Conservation (phyloP, 2,329 filamentous ascomycete species). For the Canariomyces notabilis region DNA sequence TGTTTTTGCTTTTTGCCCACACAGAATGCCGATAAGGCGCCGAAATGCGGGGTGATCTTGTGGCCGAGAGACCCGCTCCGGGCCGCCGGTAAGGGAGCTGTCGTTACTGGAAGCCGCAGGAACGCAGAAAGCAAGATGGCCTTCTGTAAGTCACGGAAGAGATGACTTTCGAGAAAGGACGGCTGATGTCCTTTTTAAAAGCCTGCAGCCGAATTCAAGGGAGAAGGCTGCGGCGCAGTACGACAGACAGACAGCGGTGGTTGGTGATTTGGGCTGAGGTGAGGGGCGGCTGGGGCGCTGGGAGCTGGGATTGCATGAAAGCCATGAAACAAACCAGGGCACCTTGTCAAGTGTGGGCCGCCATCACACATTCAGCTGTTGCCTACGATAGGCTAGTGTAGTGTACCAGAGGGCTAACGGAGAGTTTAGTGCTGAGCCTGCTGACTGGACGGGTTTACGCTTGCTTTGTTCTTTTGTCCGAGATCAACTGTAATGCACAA, state of each 20-base stretch:
- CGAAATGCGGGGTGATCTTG: constrained; percentile 8
- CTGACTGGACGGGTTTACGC: no score
- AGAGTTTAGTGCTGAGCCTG: no score
- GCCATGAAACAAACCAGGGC: constrained; percentile 11
- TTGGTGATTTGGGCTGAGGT: constrained; percentile 11
- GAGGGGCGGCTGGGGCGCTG: no score
- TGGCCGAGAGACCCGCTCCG: not conserved
- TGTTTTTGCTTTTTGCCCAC: not conserved
- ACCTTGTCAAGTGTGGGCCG: constrained; percentile 1
- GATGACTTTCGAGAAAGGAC: not conserved
- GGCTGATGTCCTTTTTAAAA: not conserved
- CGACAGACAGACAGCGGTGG: not conserved
- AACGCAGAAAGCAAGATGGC: not conserved
- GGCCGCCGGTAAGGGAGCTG: not conserved
- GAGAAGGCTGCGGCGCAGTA: constrained; percentile 6
- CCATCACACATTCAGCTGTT: constrained; percentile 3
- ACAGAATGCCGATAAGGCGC: not conserved
- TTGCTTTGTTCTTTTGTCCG: no score
- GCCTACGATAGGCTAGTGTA: constrained; percentile 4
- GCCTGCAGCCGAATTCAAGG: not conserved
- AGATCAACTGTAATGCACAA: no score
- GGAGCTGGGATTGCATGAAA: constrained; percentile 9
- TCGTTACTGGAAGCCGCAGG: not conserved
- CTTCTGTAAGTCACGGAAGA: not conserved
- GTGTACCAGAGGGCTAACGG: no score